A percentile compares a stretch with the other conserved stretches of the same genome.
Conservation (phyloP, 768 basidiomycete species). For the Scleroderma bovista region DNA sequence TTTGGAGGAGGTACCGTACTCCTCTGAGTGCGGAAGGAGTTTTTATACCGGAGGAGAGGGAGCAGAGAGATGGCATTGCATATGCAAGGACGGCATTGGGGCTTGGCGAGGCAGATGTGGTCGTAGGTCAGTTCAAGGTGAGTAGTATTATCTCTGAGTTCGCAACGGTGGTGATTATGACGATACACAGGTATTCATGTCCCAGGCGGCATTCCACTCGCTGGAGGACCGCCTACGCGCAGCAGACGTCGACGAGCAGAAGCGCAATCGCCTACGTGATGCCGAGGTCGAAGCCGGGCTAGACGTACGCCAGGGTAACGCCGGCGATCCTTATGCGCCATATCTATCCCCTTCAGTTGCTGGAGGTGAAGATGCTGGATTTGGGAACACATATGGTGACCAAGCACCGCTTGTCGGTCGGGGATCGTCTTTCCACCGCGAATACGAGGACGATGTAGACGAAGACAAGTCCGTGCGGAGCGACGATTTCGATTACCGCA, state of each 20-base stretch:
- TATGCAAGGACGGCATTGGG: constrained; percentile 52
- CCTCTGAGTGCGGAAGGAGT: constrained; percentile 54
- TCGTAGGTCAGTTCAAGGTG: constrained; percentile 82
- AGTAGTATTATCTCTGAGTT: background rate
- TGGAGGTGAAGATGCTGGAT: constrained; percentile 32
- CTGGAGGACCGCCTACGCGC: constrained; percentile 86
- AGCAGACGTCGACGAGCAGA: constrained; percentile 80
- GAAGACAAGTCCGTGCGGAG: constrained; percentile 68
- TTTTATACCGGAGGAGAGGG: constrained; percentile 39
- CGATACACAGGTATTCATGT: constrained; percentile 73
- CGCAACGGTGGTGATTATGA: constrained; percentile 5
- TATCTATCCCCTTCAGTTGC: constrained; percentile 50
- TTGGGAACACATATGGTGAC: constrained; percentile 43
- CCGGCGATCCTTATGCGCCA: constrained; percentile 72
- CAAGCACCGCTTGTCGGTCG: constrained; percentile 78
- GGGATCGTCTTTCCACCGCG: constrained; percentile 78
- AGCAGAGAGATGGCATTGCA: constrained; percentile 53
- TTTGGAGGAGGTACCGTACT: constrained; percentile 76
- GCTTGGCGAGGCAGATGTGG: constrained; percentile 66
- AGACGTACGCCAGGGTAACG: constrained; percentile 38
- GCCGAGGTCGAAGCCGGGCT: constrained; percentile 70
- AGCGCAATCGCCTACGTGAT: constrained; percentile 71
- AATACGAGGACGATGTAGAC: constrained; percentile 75
- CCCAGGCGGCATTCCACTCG: constrained; percentile 76
- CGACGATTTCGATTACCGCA: constrained; percentile 78